Conservation (phyloP, 2,329 filamentous ascomycete genomes). For the Dactylella cylindrospora region DNA sequence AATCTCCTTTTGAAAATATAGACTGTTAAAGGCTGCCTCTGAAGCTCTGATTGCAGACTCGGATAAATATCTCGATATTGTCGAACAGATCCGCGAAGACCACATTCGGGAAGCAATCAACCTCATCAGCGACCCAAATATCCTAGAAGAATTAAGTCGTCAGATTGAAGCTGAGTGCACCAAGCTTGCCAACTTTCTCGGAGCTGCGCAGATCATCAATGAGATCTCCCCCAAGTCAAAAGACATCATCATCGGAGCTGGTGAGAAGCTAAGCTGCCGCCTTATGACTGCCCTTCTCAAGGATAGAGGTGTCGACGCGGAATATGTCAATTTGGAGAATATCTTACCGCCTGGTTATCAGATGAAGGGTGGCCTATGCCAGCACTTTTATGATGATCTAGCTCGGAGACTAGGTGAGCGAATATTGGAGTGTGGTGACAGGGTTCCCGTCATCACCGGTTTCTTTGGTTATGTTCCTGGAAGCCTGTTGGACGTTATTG, state of each 20-base stretch:
- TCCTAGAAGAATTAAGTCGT: constrained; percentile 63
- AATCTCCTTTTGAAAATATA: constrained; percentile 45
- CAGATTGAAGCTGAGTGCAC: constrained; percentile 78
- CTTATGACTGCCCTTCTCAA: constrained; percentile 84
- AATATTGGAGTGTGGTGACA: constrained; percentile 65
- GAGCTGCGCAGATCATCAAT: constrained; percentile 62
- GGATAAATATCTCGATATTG: constrained; percentile 58
- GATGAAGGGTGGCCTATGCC: constrained; percentile 62
- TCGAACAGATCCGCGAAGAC: constrained; percentile 78
- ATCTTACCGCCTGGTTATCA: constrained; percentile 66
- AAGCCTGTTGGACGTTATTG: constrained; percentile 85
- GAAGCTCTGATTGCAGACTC: constrained; percentile 56
- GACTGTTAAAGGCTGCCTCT: constrained; percentile 56
- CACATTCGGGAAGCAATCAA: constrained; percentile 72
- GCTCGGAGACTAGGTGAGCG: constrained; percentile 64
- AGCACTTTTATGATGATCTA: constrained; percentile 69
- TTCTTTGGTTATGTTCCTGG: constrained; percentile 94
- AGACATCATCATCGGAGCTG: constrained; percentile 88
- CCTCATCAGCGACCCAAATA: constrained; percentile 61
- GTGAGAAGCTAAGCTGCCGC: constrained; percentile 90
- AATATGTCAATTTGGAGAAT: constrained; percentile 87
- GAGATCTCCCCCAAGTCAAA: constrained; percentile 78
- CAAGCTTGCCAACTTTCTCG: constrained; percentile 72
- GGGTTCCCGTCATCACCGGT: constrained; percentile 73
- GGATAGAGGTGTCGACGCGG: constrained; percentile 76